A percentile compares a stretch with the other conserved stretches of the same genome.
phyloP scores from a whole-genome alignment of 169 alveolate genomes.

The Eimeria praecox region DNA sequence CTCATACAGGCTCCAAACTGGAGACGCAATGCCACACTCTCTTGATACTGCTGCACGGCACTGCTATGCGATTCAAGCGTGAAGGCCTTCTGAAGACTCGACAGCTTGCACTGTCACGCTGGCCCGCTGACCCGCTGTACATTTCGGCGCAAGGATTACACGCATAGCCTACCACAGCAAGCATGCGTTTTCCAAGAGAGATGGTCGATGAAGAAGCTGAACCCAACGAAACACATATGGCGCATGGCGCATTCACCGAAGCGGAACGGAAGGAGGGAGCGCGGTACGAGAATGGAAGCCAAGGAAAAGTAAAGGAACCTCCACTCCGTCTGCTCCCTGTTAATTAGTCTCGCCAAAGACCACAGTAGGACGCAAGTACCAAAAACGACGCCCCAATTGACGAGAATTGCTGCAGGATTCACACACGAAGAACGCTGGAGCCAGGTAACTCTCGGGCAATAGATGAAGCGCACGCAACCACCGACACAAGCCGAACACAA shows the following conservation, averaged over 20 bases:
- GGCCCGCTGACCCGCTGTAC: too few species aligned
- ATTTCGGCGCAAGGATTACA: too few species aligned
- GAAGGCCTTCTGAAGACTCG: neutral
- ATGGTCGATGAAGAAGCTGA: slow-evolving; percentile 24
- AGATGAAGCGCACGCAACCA: neutral
- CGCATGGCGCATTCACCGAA: slow-evolving; percentile 34
- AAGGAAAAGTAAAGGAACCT: slow-evolving; percentile 11
- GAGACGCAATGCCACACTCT: neutral
- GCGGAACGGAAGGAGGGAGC: slow-evolving; percentile 24
- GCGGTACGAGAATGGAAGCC: slow-evolving; percentile 38
- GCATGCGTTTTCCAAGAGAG: slow-evolving; percentile 52
- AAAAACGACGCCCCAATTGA: slow-evolving; percentile 38
- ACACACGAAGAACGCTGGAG: neutral
- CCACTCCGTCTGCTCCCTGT: slow-evolving; percentile 31
- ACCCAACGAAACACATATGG: slow-evolving; percentile 64
- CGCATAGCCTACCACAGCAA: slow-evolving; percentile 15
- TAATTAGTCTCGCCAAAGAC: slow-evolving; percentile 21
- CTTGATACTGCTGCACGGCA: neutral
- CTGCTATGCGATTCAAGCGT: neutral
- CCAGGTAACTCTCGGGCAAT: neutral
- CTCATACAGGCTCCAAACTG: neutral
- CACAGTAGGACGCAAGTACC: slow-evolving; percentile 53
- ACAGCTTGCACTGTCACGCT: neutral
- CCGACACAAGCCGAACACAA: neutral
- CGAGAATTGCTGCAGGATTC: slow-evolving; percentile 52